These are phyloP conservation scores for Entophlyctis luteolus DNA, from an alignment of 192 early-diverging fungal genomes.

Conservation along the genomic window DNA sequence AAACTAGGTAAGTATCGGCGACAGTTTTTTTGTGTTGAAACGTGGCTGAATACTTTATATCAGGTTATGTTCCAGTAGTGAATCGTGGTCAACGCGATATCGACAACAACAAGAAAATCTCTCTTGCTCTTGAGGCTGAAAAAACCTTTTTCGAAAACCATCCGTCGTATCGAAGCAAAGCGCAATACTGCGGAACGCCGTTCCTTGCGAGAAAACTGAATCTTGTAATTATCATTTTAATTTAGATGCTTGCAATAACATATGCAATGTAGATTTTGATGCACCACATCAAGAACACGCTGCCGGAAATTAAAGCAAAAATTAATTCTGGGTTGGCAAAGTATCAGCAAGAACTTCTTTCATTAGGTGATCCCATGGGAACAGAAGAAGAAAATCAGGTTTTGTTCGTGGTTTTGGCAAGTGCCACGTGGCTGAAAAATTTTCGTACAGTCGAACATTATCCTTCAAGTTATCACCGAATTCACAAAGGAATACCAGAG, in stretches of 20 bases:
- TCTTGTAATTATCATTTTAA: slow-evolving; percentile 53
- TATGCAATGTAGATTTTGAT: slow-evolving; percentile 74
- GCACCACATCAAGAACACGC: slow-evolving; percentile 97
- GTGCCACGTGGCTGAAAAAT: neutral
- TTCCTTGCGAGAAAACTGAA: slow-evolving; percentile 97
- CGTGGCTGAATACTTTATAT: neutral
- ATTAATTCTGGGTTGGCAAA: slow-evolving; percentile 80
- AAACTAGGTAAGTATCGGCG: slow-evolving; percentile 68
- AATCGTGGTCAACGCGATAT: slow-evolving; percentile 99
- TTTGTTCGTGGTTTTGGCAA: neutral
- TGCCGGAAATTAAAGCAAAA: slow-evolving; percentile 99
- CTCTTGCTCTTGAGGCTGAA: slow-evolving; percentile 83
- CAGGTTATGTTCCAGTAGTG: slow-evolving; percentile 97
- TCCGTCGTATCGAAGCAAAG: slow-evolving; percentile 88
- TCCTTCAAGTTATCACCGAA: slow-evolving; percentile 97
- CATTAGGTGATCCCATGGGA: slow-evolving; percentile 86
- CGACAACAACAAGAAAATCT: slow-evolving; percentile 86
- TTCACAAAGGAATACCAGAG: slow-evolving; percentile 96
- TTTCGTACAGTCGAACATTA: slow-evolving; percentile 69
- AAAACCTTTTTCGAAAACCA: slow-evolving; percentile 93
- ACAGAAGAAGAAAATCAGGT: slow-evolving; percentile 66
- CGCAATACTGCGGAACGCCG: slow-evolving; percentile 97
- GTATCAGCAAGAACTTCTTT: slow-evolving; percentile 79
- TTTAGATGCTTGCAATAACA: neutral
- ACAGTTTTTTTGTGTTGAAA: no score